Conservation (phyloP, 768 basidiomycete species). For the Tulasnella sp. region DNA sequence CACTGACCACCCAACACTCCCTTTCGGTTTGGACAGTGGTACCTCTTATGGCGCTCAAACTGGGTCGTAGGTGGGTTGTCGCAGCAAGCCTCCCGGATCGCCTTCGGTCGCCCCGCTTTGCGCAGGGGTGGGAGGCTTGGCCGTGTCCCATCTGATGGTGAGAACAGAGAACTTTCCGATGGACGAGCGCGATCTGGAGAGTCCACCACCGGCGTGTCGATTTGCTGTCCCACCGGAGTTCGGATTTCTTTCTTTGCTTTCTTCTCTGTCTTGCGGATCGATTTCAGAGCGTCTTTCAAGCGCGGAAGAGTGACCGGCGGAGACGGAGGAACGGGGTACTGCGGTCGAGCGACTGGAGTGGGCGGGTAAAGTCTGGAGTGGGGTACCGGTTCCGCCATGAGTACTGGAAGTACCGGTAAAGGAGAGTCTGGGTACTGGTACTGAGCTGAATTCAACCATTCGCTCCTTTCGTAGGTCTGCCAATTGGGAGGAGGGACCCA, state of each 20-base stretch:
- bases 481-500: not conserved
- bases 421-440: not conserved
- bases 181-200: not conserved
- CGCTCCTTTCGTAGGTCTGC: conserved; percentile 2
- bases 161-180: not conserved
- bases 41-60: not conserved
- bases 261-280: not conserved
- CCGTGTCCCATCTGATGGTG: not conserved
- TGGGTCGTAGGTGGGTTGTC: conserved; percentile 1
- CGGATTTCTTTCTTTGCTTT: not conserved
- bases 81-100: not conserved
- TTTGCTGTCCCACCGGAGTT: not conserved
- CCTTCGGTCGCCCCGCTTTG: not conserved
- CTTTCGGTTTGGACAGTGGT: not conserved
- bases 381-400: not conserved
- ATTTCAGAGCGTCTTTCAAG: not conserved
- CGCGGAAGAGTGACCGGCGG: not conserved
- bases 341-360: not conserved
- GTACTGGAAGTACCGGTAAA: not conserved
- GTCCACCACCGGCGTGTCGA: not conserved
- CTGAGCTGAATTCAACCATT: not conserved
- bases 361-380: not conserved
- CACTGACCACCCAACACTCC: not conserved
- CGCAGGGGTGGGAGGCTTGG: not conserved
- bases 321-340: not conserved